Base-by-base conservation (phyloP, 306 rosid species). In the Cucumis cinereus region DNA sequence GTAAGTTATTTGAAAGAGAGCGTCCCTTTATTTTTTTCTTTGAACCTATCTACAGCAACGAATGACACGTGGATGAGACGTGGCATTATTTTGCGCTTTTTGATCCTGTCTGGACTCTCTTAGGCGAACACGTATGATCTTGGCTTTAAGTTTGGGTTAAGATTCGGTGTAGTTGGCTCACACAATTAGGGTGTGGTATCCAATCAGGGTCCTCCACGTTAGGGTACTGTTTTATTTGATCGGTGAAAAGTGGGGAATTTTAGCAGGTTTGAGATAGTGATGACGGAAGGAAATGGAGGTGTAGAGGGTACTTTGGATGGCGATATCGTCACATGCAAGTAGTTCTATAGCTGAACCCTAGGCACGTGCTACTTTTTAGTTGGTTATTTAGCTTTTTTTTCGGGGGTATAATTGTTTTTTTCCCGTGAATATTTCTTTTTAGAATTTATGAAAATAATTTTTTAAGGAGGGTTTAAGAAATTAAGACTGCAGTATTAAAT, bases 11-110 rank as follows among this genome's bases (percentile, higher is more conserved):
- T 50, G 58, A 71, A 49, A 23, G 43, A 50, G 33, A 8, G 28
- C 19, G 7, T 26, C 14, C 11, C 24, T 14, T 14, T 22, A 10
- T 10, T 40, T 68, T 14, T 5, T 17, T 50, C 55, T 50, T 17
- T 43, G 56, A 41, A 47, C 58, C 9, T 4, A 47, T 70, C 75
- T 28, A 6, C 10, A 9, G 10, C 0, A 24, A 0, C 8, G 14
- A 8, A 0, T 16, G 75, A 71, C 75, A 71, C 75, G 75, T 71
- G 75, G 5, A 26, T 8, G 59, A 47, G 43, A 71, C 75, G 75
- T 71, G 75, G 40, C 75, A 15, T 1, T 4, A 0, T 49, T 7
- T 49, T 16, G 17, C 58, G 9, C 41, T 71, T 47, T 68, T 24
- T 1, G 12, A 71, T 8, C 5, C 75, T 71, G 59, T 71, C 41